Base-by-base conservation (phyloP, 257 asterid genomes). In the Hygrophila difformis region DNA sequence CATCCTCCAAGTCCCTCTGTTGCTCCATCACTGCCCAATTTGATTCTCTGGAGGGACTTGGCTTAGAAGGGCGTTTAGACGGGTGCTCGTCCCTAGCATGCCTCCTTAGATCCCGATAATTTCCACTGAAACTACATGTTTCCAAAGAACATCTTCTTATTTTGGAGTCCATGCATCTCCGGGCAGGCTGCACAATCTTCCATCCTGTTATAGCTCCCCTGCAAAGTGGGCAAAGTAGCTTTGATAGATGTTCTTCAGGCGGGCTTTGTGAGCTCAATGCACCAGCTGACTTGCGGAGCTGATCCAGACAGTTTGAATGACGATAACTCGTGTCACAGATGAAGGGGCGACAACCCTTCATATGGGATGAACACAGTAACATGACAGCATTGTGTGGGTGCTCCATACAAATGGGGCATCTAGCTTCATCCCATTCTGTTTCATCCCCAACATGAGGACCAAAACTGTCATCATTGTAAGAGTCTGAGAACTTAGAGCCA, bases 31-130 rank as follows among this genome's bases (percentile, higher is more conserved):
- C 35, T 16, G 44, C 53, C 97, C 97, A 87, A 38, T 75, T 70
- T 9, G 69, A 52, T 49, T 65, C 69, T 7, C 87, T 75, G 44
- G 59, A 49, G 2, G 74, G 67, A 19, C 68, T 67, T 16, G 69
- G 77, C 56, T 67, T 83, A 1, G 91, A 68, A 12, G 93, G 97
- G 39, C 68, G 68, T 19, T 37, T 49, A 22, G 29, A 24, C 6
- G 94, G 93, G 57, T 86, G 96, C 53, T 65, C 72, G 6, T 44
- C 33, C 62, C 93, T 62, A 18, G 96, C 96, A 69, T 86, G 96
- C 64, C 73, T 82, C 65, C 86, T 74, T 20, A 86, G 64, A 46
- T 79, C 78, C 0, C 53, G 15, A 51, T 82, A 82, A n/a, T n/a
- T n/a, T n/a, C n/a, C n/a, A n/a, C n/a, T n/a, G n/a, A n/a, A n/a